phyloP scores from a whole-genome alignment of 2,329 filamentous ascomycete species.

The Monosporascus sp. region DNA sequence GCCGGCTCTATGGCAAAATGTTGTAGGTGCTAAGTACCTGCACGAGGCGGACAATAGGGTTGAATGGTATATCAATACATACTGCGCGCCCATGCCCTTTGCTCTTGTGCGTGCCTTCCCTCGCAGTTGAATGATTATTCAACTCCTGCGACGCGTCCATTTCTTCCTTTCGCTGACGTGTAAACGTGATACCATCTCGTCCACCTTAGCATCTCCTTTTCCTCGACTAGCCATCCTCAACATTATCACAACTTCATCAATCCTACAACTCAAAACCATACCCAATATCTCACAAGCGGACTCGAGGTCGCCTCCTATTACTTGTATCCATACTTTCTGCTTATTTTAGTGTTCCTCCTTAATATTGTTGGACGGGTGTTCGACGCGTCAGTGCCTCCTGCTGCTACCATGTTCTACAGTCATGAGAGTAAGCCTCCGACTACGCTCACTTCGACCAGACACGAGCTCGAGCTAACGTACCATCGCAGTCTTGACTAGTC shows the following conservation, averaged over 20 bases:
- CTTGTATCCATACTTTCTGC: too few species aligned
- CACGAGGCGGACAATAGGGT: too few species aligned
- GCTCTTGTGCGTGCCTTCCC: background rate
- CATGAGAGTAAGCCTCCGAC: constrained; percentile 68
- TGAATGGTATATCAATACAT: background rate
- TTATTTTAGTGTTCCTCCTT: too few species aligned
- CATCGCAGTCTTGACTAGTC: constrained; percentile 68
- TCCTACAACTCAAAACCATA: background rate
- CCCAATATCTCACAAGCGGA: background rate
- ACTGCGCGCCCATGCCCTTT: background rate
- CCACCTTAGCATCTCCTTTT: background rate
- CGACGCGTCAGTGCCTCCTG: background rate
- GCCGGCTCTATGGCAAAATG: too few species aligned
- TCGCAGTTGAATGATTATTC: background rate
- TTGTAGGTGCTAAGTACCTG: too few species aligned
- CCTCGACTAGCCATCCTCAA: background rate
- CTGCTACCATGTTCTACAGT: constrained; percentile 78
- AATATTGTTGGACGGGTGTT: background rate
- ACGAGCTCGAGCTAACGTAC: constrained; percentile 16
- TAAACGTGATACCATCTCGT: background rate
- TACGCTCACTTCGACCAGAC: background rate
- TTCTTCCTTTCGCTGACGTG: background rate
- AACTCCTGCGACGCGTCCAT: background rate
- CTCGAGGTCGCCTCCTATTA: background rate
- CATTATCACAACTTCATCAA: background rate